Conservation (phyloP, 306 rosid species). For the Rosa chinensis region DNA sequence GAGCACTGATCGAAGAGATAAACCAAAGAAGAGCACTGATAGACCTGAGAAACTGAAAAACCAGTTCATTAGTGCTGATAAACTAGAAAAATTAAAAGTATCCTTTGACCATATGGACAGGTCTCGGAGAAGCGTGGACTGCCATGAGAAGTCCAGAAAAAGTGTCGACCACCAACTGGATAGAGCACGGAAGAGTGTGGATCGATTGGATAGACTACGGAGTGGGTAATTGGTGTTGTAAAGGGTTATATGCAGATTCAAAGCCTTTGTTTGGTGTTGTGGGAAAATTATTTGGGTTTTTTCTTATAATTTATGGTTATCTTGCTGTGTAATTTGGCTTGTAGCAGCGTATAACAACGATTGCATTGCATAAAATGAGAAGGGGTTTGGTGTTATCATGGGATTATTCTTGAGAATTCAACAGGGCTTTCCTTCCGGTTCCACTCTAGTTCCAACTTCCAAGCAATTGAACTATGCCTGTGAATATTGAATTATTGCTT, state of each 20-base stretch:
- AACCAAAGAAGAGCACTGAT: slow-evolving; percentile 84
- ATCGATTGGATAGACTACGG: slow-evolving; percentile 80
- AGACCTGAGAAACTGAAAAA: slow-evolving; percentile 70
- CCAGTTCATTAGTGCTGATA: slow-evolving; percentile 54
- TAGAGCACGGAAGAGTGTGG: slow-evolving; percentile 83
- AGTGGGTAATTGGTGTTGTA: slow-evolving; percentile 49
- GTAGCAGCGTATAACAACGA: slow-evolving; percentile 40
- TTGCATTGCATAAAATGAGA: slow-evolving; percentile 41
- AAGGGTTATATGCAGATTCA: slow-evolving; percentile 38
- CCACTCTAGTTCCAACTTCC: neutral
- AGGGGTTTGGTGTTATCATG: slow-evolving; percentile 44
- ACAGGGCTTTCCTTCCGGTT: slow-evolving; percentile 1
- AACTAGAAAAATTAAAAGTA: slow-evolving; percentile 67
- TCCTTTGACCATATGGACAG: slow-evolving; percentile 74
- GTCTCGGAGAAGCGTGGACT: slow-evolving; percentile 85
- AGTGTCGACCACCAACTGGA: slow-evolving; percentile 78
- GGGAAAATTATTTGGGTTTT: slow-evolving; percentile 25
- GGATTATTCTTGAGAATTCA: slow-evolving; percentile 23
- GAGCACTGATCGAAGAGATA: slow-evolving; percentile 88
- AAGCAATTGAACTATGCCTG: neutral
- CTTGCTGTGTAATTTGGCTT: slow-evolving; percentile 54
- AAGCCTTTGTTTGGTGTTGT: slow-evolving; percentile 45
- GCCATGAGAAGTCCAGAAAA: slow-evolving; percentile 85
- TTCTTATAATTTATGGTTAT: slow-evolving; percentile 39
- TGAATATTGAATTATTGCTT: neutral